Evolutionary conservation across 106 monocot genomes (phyloP), one percentile per base, ranked within the genome.

Genomic region (Agapanthus africanus): DNA sequence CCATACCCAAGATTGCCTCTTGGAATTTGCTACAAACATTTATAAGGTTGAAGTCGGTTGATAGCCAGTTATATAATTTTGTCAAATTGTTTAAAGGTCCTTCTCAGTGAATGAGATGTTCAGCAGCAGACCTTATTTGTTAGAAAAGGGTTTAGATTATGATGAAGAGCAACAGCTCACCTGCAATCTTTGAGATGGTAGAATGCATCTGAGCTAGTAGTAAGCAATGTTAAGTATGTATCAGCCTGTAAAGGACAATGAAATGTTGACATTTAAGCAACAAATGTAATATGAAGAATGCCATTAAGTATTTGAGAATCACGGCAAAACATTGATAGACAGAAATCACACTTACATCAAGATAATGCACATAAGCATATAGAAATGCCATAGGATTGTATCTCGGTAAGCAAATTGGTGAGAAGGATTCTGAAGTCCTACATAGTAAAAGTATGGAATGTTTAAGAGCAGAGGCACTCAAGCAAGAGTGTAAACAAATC

Each of bases 361-460:
- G 47, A 75, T 78, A 97, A 52, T 97, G 83, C 37, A 97, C 86
- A 78, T 97, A 97, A 68, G 91, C 95, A 89, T 97, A 87, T 15
- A 97, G 78, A 56, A 97, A 97, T 37, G 86, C 95, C 95, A 97
- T 91, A 31, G 95, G 71, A 80, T 89, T 97, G 67, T 97, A 97
- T 84, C 81, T 76, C 64, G 95, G 95, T 67, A 97, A 80, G 65
- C 95, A 97, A 72, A 97, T 92, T 36, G 95, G 95, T 52, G 95
- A 91, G 71, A 91, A 97, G 57, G 91, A 89, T 74, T 97, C 95
- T 4, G 95, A 97, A 44, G 95, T 89, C 88, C 95, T 97, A 84
- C 79, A 85, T 14, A 54, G 26, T 63, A 35, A 0, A 83, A 82
- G 70, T 5, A 69, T 74, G 65, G 13, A 34, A 59, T 39, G 38